These are phyloP conservation scores for Aspergillus novoparasiticus DNA, from an alignment of 2,329 filamentous ascomycete genomes.

Conservation along the genomic window DNA sequence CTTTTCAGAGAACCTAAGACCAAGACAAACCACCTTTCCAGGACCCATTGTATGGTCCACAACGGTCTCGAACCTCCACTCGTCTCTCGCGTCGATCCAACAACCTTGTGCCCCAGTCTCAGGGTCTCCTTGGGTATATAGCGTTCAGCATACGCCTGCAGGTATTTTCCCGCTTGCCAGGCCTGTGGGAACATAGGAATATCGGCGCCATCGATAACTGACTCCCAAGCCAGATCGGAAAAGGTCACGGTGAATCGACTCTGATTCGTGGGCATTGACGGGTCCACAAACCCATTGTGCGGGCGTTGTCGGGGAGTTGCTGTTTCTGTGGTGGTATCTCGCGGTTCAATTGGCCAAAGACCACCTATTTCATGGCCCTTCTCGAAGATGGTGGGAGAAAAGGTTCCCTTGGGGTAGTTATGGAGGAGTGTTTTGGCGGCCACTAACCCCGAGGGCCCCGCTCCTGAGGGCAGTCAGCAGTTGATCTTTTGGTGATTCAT, in stretches of 20 bases:
- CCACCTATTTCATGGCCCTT: constrained; percentile 68
- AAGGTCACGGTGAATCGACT: constrained; percentile 70
- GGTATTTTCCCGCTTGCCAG: constrained; percentile 74
- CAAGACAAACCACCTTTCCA: constrained; percentile 24
- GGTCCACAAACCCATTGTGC: constrained; percentile 52
- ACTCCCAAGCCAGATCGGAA: constrained; percentile 69
- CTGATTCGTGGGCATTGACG: constrained; percentile 64
- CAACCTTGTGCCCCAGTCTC: constrained; percentile 51
- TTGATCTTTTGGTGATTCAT: neutral
- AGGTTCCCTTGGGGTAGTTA: constrained; percentile 56
- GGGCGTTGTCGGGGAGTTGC: too few species aligned
- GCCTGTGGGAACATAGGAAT: constrained; percentile 71
- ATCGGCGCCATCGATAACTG: constrained; percentile 40
- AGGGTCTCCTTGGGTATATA: constrained; percentile 57
- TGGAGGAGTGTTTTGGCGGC: constrained; percentile 73
- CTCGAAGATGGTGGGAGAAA: constrained; percentile 73
- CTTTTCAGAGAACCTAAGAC: neutral
- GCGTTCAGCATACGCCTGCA: constrained; percentile 63
- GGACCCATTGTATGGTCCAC: constrained; percentile 43
- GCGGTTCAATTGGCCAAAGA: constrained; percentile 68
- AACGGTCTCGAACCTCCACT: constrained; percentile 27
- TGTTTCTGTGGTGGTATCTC: constrained; percentile 43
- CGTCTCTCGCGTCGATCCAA: constrained; percentile 29
- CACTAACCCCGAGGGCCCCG: constrained; percentile 69
- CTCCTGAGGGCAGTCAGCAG: constrained; percentile 51